Evolutionary conservation across 257 asterid genomes (phyloP), one percentile per base, ranked within the genome.

Genomic region (Galeopsis tetrahit): DNA sequence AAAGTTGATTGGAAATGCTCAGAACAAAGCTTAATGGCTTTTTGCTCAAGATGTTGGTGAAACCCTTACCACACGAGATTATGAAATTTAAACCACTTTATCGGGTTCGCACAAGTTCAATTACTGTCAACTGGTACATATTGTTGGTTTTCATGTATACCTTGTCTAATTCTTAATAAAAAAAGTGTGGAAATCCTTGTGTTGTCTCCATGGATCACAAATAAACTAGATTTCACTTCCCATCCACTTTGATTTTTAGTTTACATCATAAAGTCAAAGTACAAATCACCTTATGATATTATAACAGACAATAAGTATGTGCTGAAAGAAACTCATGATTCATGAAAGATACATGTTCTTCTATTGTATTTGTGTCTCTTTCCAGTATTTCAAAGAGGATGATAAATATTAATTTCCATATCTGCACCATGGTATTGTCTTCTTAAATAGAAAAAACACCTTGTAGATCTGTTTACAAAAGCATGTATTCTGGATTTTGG

Each of bases 1-100:
- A 32, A 69, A 35, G 35, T 21, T 77, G 75, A 53, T 59, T 17
- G 44, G 40, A 69, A 44, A 66, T 55, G 68, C 62, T 61, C 72
- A 49, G 7, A 10, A 7, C 5, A 34, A 9, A 39, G 51, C 21
- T 61, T 40, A 65, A 56, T 64, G 44, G 28, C 57, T 74, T 40
- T 57, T 65, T 34, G 42, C 57, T 14, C 21, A 17, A 33, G 66
- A 56, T 8, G 14, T 56, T 31, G 64, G 34, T 34, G 32, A 32
- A 65, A 70, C 55, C 63, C 49, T 14, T 28, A 61, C 52, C 66
- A 52, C 51, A 6, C 72, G 46, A 56, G 53, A 56, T 61, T 66
- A 52, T 35, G 6, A 57, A 9, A 28, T 44, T 65, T 59, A 52
- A 62, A 42, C 63, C 62, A 52, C 40, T 58, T 39, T 40, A 60